These are phyloP conservation scores for Reticulomyxa filosa DNA, from an alignment of 78 protist genomes.

Conservation along the genomic window DNA sequence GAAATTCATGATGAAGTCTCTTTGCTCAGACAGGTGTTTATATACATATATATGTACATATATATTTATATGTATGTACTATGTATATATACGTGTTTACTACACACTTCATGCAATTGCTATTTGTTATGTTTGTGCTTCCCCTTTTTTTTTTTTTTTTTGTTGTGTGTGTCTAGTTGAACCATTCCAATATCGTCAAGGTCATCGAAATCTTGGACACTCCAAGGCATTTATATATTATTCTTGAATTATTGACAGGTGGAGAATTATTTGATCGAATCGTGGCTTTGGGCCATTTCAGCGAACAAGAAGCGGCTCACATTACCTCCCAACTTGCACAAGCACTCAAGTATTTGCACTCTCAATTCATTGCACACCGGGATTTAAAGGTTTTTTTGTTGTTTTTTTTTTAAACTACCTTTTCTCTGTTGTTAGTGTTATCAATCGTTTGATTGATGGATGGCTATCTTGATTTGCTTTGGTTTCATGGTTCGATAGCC, in stretches of 20 bases:
- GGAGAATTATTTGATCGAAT: conserved; percentile 24
- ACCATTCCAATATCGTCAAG: conserved; percentile 1
- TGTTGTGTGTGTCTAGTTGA: not conserved
- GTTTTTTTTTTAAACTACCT: too few species aligned
- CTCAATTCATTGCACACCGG: conserved; percentile 3
- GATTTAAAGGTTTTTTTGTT: conserved; percentile 8
- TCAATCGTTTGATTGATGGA: too few species aligned
- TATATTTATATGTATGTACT: not conserved
- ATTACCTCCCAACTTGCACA: not conserved
- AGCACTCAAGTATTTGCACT: conserved; percentile 16
- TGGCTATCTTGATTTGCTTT: too few species aligned
- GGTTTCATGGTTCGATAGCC: too few species aligned
- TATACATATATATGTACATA: not conserved
- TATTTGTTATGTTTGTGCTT: not conserved
- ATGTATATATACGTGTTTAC: not conserved
- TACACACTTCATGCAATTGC: not conserved
- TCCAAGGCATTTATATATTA: not conserved
- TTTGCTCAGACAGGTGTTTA: too few species aligned
- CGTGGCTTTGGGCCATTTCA: not conserved
- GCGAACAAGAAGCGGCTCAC: conserved; percentile 4
- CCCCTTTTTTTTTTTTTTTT: not conserved
- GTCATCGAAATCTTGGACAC: conserved; percentile 4
- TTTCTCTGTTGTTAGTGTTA: too few species aligned
- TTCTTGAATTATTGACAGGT: conserved; percentile 9
- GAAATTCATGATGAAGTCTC: conserved; percentile 5